phyloP scores from a whole-genome alignment of 352 stramenopile species.

The Globisporangium radiosum region DNA sequence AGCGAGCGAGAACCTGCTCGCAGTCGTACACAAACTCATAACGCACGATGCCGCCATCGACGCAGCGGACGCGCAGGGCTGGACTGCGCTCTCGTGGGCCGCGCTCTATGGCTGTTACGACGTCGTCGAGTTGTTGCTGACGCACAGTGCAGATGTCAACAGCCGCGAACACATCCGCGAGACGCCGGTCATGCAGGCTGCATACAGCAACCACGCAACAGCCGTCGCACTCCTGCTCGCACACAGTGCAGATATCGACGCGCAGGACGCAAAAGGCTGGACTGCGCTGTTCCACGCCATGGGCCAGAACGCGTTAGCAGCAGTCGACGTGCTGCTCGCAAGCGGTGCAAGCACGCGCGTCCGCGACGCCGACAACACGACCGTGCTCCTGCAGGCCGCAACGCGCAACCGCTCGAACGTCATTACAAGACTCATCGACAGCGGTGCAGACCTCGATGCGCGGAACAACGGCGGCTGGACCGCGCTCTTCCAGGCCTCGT shows the following conservation, averaged over 20 bases:
- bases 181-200: conserved; percentile 13
- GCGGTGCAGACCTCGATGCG: conserved; percentile 1
- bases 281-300: conserved; percentile 8
- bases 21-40: neutral
- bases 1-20: neutral
- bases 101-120: conserved; percentile 3
- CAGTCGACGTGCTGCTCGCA: conserved; percentile 3
- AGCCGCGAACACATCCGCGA: conserved; percentile 6
- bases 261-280: conserved; percentile 8
- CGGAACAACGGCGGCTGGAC: conserved; percentile 3
- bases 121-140: conserved; percentile 1
- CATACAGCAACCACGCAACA: conserved; percentile 6
- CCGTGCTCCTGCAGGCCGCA: conserved; percentile 8
- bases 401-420: conserved; percentile 3
- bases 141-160: conserved; percentile 6
- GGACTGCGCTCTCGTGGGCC: conserved; percentile 6
- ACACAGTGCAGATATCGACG: conserved; percentile 6
- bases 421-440: conserved; percentile 3
- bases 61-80: conserved; percentile 7
- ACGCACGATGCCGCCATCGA: conserved; percentile 2
- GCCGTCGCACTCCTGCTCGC: conserved; percentile 1
- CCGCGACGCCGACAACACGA: conserved; percentile 1
- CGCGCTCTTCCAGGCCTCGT: conserved; percentile 6
- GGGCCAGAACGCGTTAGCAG: conserved; percentile 2
- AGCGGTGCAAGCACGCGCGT: conserved; percentile 3